Percentiles rank a stretch among this genome's conserved stretches.
These are phyloP conservation scores for Paramecium sexaurelia DNA, from an alignment of 73 alveolate species.

Conservation along the genomic window DNA sequence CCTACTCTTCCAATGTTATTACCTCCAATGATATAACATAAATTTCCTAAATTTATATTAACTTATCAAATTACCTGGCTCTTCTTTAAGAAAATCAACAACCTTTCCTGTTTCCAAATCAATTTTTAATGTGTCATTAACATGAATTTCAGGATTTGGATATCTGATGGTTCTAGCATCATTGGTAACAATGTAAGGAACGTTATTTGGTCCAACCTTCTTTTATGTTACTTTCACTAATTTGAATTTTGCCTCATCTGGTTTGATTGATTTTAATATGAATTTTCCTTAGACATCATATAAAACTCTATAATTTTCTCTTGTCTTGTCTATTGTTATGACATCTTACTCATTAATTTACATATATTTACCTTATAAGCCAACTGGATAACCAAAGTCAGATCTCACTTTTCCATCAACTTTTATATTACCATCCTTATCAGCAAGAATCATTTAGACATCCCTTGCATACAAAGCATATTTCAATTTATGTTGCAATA, in stretches of 20 bases:
- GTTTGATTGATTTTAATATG: conserved; percentile 69
- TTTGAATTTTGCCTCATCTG: conserved; percentile 82
- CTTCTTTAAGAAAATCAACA: conserved; percentile 88
- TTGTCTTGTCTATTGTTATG: conserved; percentile 85
- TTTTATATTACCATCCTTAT: conserved; percentile 87
- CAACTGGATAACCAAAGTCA: conserved; percentile 97
- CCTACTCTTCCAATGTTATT: conserved; percentile 97
- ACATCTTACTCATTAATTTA: conserved; percentile 81
- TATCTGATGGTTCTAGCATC: conserved; percentile 98
- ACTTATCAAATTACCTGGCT: conserved; percentile 43
- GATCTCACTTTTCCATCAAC: conserved; percentile 96
- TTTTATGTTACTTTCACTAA: conserved; percentile 95
- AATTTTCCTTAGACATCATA: conserved; percentile 98
- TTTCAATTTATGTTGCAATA: conserved; percentile 91
- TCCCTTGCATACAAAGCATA: conserved; percentile 93
- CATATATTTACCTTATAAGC: conserved; percentile 71
- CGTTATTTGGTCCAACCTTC: conserved; percentile 94
- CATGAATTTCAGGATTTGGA: conserved; percentile 97
- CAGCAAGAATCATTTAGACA: conserved; percentile 80
- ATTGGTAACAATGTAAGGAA: conserved; percentile 96
- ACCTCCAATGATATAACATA: conserved; percentile 85
- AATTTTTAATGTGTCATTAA: conserved; percentile 87
- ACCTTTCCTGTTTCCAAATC: conserved; percentile 81
- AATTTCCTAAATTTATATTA: conserved; percentile 66
- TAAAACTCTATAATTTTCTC: conserved; percentile 95